A percentile compares a stretch with the other conserved stretches of the same genome.
Evolutionary conservation across 352 stramenopile genomes (phyloP).

Genomic region (Phytophthora citricola): DNA sequence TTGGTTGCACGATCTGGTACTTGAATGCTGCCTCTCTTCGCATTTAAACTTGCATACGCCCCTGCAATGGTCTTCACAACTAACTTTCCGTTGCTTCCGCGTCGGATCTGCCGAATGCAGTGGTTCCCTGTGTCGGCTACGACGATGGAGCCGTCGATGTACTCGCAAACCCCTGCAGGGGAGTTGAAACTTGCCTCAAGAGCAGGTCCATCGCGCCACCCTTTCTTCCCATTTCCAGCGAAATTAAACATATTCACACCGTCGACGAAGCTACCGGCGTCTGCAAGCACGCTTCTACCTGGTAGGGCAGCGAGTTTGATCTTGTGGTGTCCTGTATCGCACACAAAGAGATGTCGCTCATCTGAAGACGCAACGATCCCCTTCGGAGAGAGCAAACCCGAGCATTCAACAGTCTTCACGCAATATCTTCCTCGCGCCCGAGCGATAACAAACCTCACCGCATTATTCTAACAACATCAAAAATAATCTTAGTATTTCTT

Average conservation of each 20-base stretch:
- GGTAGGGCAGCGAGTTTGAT: slow-evolving; percentile 58
- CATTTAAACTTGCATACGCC: slow-evolving; percentile 14
- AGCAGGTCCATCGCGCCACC: slow-evolving; percentile 49
- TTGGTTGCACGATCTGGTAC: slow-evolving; percentile 1
- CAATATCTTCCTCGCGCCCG: background rate
- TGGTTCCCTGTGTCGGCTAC: slow-evolving; percentile 63
- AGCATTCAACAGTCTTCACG: slow-evolving; percentile 37
- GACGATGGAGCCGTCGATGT: slow-evolving; percentile 44
- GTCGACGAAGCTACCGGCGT: slow-evolving; percentile 9
- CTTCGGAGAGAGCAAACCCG: slow-evolving; percentile 52
- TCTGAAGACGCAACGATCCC: slow-evolving; percentile 51
- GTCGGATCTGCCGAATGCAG: slow-evolving; percentile 56
- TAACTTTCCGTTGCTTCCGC: slow-evolving; percentile 32
- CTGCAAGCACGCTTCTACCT: slow-evolving; percentile 26
- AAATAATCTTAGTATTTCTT: slow-evolving; percentile 2
- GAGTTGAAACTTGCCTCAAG: slow-evolving; percentile 50
- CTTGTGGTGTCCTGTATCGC: slow-evolving; percentile 59
- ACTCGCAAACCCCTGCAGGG: slow-evolving; percentile 46
- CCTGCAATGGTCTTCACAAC: slow-evolving; percentile 50
- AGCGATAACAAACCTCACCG: slow-evolving; percentile 39
- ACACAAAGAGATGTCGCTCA: slow-evolving; percentile 55
- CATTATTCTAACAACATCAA: slow-evolving; percentile 41
- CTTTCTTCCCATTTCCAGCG: slow-evolving; percentile 52
- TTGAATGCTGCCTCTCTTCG: background rate
- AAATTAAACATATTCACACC: slow-evolving; percentile 54